Evolutionary conservation across 768 basidiomycete species (phyloP), one percentile per base, ranked within the genome.

Genomic region (Sutorius australiensis): DNA sequence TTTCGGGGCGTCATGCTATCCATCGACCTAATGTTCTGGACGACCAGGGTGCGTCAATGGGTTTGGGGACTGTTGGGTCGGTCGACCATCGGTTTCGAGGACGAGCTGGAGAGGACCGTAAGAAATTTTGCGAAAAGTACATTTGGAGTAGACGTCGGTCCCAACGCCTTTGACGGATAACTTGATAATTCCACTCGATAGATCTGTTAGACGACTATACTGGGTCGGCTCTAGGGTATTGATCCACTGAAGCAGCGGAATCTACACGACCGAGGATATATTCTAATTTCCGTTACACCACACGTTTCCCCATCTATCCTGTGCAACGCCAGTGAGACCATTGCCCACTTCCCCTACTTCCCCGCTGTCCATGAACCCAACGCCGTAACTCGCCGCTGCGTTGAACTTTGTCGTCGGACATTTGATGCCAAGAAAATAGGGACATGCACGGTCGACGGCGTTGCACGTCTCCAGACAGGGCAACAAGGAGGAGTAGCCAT

Each of bases 381-480:
- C 80, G 3, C 86, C 90, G 61, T 92, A 92, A 64, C 85, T 89
- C 39, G 66, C 66, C 5, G 69, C 76, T 0, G 88, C 88, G 53
- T 86, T 88, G 61, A 85, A 86, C 33, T 67, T 61, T 45, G 71
- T 61, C 12, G 76, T 61, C 2, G 90, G 92, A 58, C 92, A 93
- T 55, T 71, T 69, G 70, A 90, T 87, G 2, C 80, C 77, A 10
- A 95, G 58, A 60, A 89, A 82, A 28, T 75, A 75, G 5, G 92
- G 92, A 65, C 92, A 95, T 11, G 88, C 80, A 27, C 92, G 80
- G 57, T 88, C 86, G 21, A 80, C 82, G 1, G 79, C 76, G 16
- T 81, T 77, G 70, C 92, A 95, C 30, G 79, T 80, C 70, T 92
- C 92, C 10, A 91, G 70, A 64, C 91, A 93, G 3, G 92, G 91